phyloP scores from a whole-genome alignment of 768 basidiomycete genomes.

The Russula olivacea region DNA sequence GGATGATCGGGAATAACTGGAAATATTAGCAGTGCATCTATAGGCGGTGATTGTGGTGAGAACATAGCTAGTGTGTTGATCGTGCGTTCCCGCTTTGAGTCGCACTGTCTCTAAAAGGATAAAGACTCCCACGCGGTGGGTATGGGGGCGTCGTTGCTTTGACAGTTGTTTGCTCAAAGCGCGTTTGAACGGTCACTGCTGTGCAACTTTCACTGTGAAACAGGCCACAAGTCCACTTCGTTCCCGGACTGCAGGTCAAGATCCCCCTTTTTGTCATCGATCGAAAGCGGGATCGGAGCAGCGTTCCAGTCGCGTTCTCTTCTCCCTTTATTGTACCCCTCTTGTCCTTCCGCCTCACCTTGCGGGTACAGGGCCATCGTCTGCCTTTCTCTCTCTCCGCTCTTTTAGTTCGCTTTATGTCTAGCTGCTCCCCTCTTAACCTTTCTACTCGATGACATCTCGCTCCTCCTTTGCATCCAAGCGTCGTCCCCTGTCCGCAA shows the following conservation, averaged over 20 bases:
- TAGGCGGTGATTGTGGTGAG: too few relatives aligned
- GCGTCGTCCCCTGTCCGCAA: slow-evolving; percentile 56
- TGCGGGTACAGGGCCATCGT: not conserved
- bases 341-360: not conserved
- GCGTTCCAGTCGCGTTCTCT: not conserved
- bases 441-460: slow-evolving; percentile 41
- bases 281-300: slow-evolving; percentile 14
- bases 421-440: slow-evolving; percentile 12
- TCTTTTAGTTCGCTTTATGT: slow-evolving; percentile 20
- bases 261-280: slow-evolving; percentile 13
- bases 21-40: not conserved
- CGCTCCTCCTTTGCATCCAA: slow-evolving; percentile 41
- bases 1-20: not conserved
- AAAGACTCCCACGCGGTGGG: slow-evolving; percentile 3
- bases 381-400: not conserved
- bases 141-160: not conserved
- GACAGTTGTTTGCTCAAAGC: not conserved
- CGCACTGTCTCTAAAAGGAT: not conserved
- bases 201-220: slow-evolving; percentile 11
- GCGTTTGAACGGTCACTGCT: not conserved
- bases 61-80: too few relatives aligned
- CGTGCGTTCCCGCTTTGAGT: too few relatives aligned
- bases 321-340: slow-evolving; percentile 5
- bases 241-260: slow-evolving; percentile 3
- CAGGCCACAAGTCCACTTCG: slow-evolving; percentile 9